Base-by-base conservation (phyloP, 2,329 filamentous ascomycete species). In the Tolypocladium ophioglossoides region DNA sequence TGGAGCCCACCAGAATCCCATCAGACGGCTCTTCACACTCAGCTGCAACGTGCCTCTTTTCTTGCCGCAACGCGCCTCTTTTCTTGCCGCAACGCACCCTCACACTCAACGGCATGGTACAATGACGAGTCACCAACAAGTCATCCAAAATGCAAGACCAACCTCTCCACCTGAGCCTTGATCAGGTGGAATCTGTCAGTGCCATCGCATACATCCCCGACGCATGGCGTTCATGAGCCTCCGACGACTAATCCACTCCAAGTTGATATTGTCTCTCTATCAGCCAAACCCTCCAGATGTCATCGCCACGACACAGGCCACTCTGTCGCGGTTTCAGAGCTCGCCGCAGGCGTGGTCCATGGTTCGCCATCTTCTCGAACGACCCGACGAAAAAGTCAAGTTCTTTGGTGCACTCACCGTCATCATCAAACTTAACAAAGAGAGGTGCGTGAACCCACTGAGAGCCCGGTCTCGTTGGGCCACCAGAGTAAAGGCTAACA, bases 381-480 rank as follows among this genome's bases (percentile, higher is more conserved):
- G 82, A 57, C 73, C 80, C 24, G 84, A 89, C 60, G 80, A 87
- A 57, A 86, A 91, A 63, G 83, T 94, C 61, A 86, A 87, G 59
- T 97, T 97, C 71, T 96, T 95, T 66, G 94, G 90, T 16, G 92
- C 91, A 34, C 78, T 96, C 56, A 97, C 92, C 0, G 86, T 96
- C 60, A 95, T 90, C 51, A 84, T 97, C 62, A 99, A 97, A 72
- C 82, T 97, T 55, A 96, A 97, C 67, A 86, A 85, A n/a, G 89
- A 94, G 66, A 89, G 85, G 86, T 87, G 73, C 18, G 34, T 37
- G 20, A 16, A 37, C 8, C 4, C 35, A 9, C 20, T 10, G 20
- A 27, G 14, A 11, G 9, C 4, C 10, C 35, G 8, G 4, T 34
- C 30, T 44, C n/a, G 16, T 24, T 50, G 12, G 6, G 10, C 9